Evolutionary conservation across 495 filamentous ascomycete genomes (phyloP), one percentile per base, ranked within the genome.

Genomic region (Xylaria telfairii): DNA sequence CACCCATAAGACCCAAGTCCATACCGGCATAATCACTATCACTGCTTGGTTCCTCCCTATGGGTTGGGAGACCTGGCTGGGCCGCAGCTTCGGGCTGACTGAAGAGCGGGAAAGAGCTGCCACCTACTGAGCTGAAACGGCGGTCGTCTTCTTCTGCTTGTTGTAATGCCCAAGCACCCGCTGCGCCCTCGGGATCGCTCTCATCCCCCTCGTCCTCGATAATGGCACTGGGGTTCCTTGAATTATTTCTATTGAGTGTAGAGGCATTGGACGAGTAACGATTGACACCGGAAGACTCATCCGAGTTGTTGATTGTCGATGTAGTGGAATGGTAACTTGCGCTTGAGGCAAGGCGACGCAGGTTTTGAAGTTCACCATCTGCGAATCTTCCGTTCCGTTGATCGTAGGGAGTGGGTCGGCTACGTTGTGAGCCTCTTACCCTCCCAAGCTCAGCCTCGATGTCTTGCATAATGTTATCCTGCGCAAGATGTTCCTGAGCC

Each of bases 141-240:
- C 91, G 89, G 56, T 97, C 94, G 76, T 97, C 90, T 79, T 94
- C 89, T 64, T 97, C 96, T 1, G 92, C 93, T 80, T 93, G 88
- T 42, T 88, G 90, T 86, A 99, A 87, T 75, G 94, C 94, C 72
- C 90, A 89, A 21, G 96, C 81, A 1, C 96, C 96, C 32, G 92
- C 93, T 26, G 92, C 92, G 32, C 93, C 95, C 79, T 99, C 96
- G 0, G 93, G 89, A 72, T 99, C 96, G 74, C 94, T 97, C 34
- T 93, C 92, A 70, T 96, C 85, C 34, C 80, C 81, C 8, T 80
- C 81, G 21, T 82, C 79, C 69, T 78, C 73, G 49, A 79, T 78
- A 6, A 77, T 76, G 1, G 81, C 54, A 39, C 75, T 71, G 10
- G 73, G 71, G 59, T 76, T 78, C 30, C 71, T 75, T 15, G 76